Evolutionary conservation across 345 rosid species (phyloP).

Genomic region (Citrus trifoliata): DNA sequence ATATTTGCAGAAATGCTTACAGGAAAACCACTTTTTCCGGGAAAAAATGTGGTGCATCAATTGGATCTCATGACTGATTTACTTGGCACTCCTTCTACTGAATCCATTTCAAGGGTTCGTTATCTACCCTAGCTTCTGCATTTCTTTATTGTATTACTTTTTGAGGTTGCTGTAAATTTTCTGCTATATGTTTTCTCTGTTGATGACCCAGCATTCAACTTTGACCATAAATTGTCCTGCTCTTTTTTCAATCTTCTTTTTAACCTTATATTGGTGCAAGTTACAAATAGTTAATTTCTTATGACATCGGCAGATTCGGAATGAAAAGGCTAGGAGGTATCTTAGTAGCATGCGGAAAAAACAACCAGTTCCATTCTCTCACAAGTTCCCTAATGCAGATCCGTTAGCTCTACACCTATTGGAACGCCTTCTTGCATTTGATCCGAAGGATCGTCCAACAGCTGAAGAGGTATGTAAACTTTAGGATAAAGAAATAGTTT

Average conservation of each 20-base stretch:
- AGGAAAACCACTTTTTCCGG: conserved; percentile 93
- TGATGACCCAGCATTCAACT: not conserved
- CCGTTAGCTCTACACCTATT: conserved; percentile 77
- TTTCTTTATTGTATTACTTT: not conserved
- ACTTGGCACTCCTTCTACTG: conserved; percentile 88
- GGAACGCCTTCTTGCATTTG: conserved; percentile 85
- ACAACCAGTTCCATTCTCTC: conserved; percentile 71
- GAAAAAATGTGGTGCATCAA: conserved; percentile 95
- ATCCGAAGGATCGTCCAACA: conserved; percentile 94
- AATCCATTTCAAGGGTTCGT: conserved; percentile 75
- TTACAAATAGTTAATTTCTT: conserved; percentile 6
- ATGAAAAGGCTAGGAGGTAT: conserved; percentile 97
- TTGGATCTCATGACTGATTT: conserved; percentile 94
- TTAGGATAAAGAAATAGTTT: not conserved
- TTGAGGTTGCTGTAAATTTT: not conserved
- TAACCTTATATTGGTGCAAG: not conserved
- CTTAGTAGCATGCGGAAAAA: conserved; percentile 91
- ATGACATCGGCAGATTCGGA: conserved; percentile 64
- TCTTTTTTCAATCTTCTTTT: not conserved
- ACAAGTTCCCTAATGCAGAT: conserved; percentile 81
- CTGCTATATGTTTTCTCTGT: not conserved
- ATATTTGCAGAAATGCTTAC: conserved; percentile 97
- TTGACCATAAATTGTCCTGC: not conserved
- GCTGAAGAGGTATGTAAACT: conserved; percentile 67
- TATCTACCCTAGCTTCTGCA: conserved; percentile 11